Evolutionary conservation across 1,139 yeast species (phyloP), one percentile per base, ranked within the genome.

Genomic region (Taphrina betulina): DNA sequence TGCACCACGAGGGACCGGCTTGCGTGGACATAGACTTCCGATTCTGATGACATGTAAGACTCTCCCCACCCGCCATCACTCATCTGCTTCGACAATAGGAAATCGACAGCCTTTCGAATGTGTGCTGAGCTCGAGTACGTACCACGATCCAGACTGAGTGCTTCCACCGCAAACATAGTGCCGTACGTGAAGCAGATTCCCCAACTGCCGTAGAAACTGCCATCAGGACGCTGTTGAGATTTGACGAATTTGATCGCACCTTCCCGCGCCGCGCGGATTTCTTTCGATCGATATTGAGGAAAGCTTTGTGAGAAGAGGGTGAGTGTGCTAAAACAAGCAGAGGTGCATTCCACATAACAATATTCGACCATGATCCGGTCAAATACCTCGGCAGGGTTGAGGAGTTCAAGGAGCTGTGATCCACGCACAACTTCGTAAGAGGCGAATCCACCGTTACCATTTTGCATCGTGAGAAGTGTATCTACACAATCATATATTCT

Each of bases 131-230:
- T 87, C 1, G 65, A 67, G 67, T 88, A 92, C 1, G 69, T 73
- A 60, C 77, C 77, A 1, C 84, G 87, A 23, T 84, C 83, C 2
- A 94, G 79, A 37, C 80, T 74, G 53, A 92, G 75, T 0, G 98
- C 97, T 65, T 94, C 99, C 29, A 92, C 71, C 0, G 99, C 98
- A 78, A 94, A 94, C 98, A 94, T 94, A 1, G 92, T 85, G 0
- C 98, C 97, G 70, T 94, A 94, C 0, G 96, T 87, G 67, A 78
- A 89, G 67, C 99, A 94, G 8, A 94, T 84, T 41, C 98, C 99
- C 99, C 99, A 94, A 41, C 90, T 83, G 1, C 99, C 99, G 68
- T 90, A 94, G 97, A 98, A 94, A 7, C 95, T 83, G 0, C 99
- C 99, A 68, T 92, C 96, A 0, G 68, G 66, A 43, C 76, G 74